Evolutionary conservation across 2,329 filamentous ascomycete species (phyloP).

Genomic region (Penicillium nordicum): DNA sequence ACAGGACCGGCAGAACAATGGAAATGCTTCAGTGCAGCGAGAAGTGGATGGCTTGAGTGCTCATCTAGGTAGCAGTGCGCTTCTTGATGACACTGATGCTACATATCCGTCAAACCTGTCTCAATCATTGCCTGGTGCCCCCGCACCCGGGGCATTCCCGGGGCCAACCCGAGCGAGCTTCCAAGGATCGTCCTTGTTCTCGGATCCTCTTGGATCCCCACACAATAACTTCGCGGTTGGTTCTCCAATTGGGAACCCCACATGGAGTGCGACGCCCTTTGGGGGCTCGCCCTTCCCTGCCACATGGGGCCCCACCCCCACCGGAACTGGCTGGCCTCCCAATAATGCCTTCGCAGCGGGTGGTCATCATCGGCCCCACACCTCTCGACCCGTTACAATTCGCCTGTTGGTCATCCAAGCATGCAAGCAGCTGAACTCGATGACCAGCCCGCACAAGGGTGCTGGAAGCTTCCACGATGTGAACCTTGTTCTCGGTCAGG

Average conservation of each 20-base stretch:
- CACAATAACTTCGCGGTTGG: conserved; percentile 33
- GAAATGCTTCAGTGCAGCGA: conserved; percentile 44
- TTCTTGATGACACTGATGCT: conserved; percentile 73
- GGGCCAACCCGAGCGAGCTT: conserved; percentile 43
- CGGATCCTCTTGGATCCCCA: conserved; percentile 41
- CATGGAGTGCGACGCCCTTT: conserved; percentile 39
- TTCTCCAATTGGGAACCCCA: conserved; percentile 28
- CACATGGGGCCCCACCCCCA: conserved; percentile 39
- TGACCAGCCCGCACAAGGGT: conserved; percentile 38
- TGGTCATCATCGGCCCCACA: conserved; percentile 48
- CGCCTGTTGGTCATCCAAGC: conserved; percentile 73
- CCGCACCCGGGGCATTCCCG: conserved; percentile 50
- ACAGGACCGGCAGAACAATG: conserved; percentile 44
- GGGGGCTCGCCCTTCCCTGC: conserved; percentile 38
- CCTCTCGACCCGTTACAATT: conserved; percentile 65
- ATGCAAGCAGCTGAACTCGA: conserved; percentile 61
- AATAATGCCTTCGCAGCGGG: conserved; percentile 49
- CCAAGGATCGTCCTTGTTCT: conserved; percentile 40
- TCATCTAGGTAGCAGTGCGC: conserved; percentile 84
- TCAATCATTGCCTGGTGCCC: conserved; percentile 49
- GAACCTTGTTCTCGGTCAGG: conserved; percentile 59
- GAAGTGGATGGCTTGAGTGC: conserved; percentile 70
- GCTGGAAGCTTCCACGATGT: conserved; percentile 68
- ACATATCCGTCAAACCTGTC: conserved; percentile 53
- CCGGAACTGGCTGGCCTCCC: conserved; percentile 47